These are phyloP conservation scores for Saccharata proteae DNA, from an alignment of 2,329 filamentous ascomycete species.

Conservation along the genomic window DNA sequence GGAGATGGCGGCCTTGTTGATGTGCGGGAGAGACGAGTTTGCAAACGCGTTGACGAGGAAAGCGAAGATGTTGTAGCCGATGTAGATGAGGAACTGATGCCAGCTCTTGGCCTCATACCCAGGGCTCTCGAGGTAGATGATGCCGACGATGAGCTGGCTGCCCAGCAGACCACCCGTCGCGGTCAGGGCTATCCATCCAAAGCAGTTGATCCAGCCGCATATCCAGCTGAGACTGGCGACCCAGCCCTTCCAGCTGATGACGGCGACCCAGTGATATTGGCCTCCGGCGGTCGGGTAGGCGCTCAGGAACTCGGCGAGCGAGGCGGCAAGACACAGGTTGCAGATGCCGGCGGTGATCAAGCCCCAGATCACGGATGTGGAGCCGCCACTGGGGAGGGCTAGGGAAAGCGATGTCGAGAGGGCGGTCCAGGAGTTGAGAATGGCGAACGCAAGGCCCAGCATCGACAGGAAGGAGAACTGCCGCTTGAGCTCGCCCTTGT, in stretches of 20 bases:
- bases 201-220: constrained; percentile 61
- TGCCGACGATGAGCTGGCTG: constrained; percentile 53
- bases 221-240: constrained; percentile 54
- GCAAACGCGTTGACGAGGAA: constrained; percentile 55
- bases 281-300: constrained; percentile 46
- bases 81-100: constrained; percentile 65
- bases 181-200: constrained; percentile 56
- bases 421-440: constrained; percentile 52
- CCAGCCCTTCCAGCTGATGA: constrained; percentile 48
- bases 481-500: constrained; percentile 45
- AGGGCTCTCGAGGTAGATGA: constrained; percentile 50
- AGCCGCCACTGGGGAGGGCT: constrained; percentile 58
- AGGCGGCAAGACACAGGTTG: constrained; percentile 57
- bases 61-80: constrained; percentile 48
- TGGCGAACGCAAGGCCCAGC: constrained; percentile 51
- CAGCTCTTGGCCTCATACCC: constrained; percentile 47
- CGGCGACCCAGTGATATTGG: constrained; percentile 62
- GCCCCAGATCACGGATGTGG: constrained; percentile 63
- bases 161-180: constrained; percentile 57
- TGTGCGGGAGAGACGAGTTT: constrained; percentile 47
- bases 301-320: constrained; percentile 58
- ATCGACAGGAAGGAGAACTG: constrained; percentile 48
- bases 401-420: constrained; percentile 46
- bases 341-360: constrained; percentile 43
- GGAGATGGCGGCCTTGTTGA: constrained; percentile 58